phyloP scores from a whole-genome alignment of 768 basidiomycete genomes.

The Tremella fuciformis region DNA sequence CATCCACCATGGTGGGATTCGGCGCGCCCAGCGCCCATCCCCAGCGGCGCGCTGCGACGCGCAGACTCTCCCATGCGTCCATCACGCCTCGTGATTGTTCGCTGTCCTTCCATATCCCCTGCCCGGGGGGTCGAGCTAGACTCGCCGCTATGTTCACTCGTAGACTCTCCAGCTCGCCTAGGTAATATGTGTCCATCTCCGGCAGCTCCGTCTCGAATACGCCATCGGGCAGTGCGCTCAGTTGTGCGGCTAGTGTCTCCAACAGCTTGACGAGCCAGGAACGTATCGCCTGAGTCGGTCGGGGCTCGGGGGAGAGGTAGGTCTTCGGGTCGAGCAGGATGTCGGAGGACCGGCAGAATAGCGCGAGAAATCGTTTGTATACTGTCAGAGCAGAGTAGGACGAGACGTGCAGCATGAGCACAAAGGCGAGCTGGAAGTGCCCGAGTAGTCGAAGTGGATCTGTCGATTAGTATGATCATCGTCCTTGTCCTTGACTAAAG shows the following conservation, averaged over 20 bases:
- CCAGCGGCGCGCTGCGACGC: constrained; percentile 8
- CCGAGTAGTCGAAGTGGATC: constrained; percentile 46
- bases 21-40: constrained; percentile 33
- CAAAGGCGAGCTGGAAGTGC: constrained; percentile 53
- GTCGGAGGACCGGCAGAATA: constrained; percentile 44
- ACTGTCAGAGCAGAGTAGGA: constrained; percentile 52
- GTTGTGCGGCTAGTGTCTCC: constrained; percentile 28
- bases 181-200: constrained; percentile 45
- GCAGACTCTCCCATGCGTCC: constrained; percentile 2
- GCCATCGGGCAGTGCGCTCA: constrained; percentile 31
- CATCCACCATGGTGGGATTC: constrained; percentile 12
- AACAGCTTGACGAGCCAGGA: constrained; percentile 17
- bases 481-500: background rate
- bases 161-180: constrained; percentile 32
- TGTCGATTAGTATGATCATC: constrained; percentile 14
- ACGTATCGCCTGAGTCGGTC: background rate
- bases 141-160: constrained; percentile 12
- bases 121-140: background rate
- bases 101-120: background rate
- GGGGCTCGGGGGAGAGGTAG: constrained; percentile 3
- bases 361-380: constrained; percentile 51
- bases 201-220: constrained; percentile 47
- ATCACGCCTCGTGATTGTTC: background rate
- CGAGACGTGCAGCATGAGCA: constrained; percentile 52
- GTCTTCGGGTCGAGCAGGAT: constrained; percentile 16